These are phyloP conservation scores for Wilcoxina mikolae DNA, from an alignment of 495 filamentous ascomycete genomes.

Conservation along the genomic window DNA sequence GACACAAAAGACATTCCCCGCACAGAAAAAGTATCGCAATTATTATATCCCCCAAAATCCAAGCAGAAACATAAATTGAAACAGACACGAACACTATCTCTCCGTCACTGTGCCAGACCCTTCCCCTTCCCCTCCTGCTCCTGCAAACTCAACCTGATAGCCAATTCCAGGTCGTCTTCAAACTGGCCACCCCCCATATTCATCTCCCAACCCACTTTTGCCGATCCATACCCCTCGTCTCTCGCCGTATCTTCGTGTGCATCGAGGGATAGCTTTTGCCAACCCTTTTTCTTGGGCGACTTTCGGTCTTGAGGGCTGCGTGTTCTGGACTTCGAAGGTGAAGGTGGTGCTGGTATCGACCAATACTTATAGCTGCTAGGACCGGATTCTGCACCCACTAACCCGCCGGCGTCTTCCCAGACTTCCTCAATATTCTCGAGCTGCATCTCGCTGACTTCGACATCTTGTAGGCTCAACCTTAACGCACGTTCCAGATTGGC, in stretches of 20 bases:
- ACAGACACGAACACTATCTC: background rate
- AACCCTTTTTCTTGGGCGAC: background rate
- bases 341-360: background rate
- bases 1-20: too few relatives aligned
- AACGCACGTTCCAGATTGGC: slow-evolving; percentile 57
- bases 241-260: slow-evolving; percentile 9
- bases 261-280: background rate
- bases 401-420: background rate
- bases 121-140: slow-evolving; percentile 43
- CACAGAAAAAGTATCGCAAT: too few relatives aligned
- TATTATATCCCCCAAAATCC: too few relatives aligned
- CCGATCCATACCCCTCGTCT: slow-evolving; percentile 10
- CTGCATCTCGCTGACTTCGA: slow-evolving; percentile 2
- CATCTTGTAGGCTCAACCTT: slow-evolving; percentile 19
- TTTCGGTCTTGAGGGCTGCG: background rate
- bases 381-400: background rate
- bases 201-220: background rate
- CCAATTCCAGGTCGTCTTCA: slow-evolving; percentile 70
- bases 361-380: background rate
- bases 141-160: slow-evolving; percentile 67
- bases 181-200: slow-evolving; percentile 35
- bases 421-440: background rate
- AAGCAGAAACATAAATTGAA: too few relatives aligned
- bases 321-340: background rate
- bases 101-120: background rate